These are phyloP conservation scores for Ulota crispa DNA, from an alignment of 225 moss, liverwort and hornwort species.

Conservation along the genomic window DNA sequence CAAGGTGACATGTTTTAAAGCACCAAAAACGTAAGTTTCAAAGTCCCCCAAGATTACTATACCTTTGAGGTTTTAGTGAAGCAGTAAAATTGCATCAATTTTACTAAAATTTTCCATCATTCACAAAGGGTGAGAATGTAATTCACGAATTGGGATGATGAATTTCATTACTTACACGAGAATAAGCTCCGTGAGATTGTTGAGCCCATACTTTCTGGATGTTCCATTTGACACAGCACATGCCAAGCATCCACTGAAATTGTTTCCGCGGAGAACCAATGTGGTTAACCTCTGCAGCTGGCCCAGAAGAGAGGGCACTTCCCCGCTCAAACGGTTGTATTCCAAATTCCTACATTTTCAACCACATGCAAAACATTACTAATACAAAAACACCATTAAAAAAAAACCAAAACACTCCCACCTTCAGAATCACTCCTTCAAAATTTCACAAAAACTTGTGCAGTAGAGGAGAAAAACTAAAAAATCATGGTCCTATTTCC, in stretches of 20 bases:
- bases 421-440: background rate
- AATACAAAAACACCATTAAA: background rate
- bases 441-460: background rate
- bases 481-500: no score
- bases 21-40: background rate
- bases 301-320: slow-evolving; percentile 31
- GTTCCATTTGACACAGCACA: slow-evolving; percentile 33
- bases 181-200: slow-evolving; percentile 33
- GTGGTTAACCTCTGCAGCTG: slow-evolving; percentile 38
- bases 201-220: slow-evolving; percentile 21
- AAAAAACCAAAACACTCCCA: background rate
- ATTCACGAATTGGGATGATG: background rate
- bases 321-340: slow-evolving; percentile 33
- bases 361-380: background rate
- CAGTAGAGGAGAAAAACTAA: background rate
- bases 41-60: background rate
- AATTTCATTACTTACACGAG: slow-evolving; percentile 20
- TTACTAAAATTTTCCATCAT: background rate
- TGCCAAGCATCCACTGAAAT: slow-evolving; percentile 44
- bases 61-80: background rate
- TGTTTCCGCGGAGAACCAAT: slow-evolving; percentile 28
- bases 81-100: background rate
- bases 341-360: slow-evolving; percentile 31
- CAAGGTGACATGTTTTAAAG: background rate
- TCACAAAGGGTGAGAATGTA: background rate